phyloP scores from a whole-genome alignment of 257 asterid genomes.

The Fraxinus americana region DNA sequence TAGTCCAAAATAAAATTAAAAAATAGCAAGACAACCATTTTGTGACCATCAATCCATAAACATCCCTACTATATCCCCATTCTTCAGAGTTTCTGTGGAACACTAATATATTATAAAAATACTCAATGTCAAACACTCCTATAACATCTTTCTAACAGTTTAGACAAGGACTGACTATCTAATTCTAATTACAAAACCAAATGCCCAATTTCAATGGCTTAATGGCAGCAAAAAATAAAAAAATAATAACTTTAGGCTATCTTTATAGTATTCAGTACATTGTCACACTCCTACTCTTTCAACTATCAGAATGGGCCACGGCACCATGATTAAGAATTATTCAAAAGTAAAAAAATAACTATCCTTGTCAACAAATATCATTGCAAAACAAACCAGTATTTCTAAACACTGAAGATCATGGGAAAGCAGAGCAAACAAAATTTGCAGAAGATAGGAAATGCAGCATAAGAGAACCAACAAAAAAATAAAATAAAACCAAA shows the following conservation, averaged over 20 bases:
- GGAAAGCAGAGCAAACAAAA: neutral
- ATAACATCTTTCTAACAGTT: neutral
- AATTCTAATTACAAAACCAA: neutral
- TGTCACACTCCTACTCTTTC: neutral
- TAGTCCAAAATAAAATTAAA: neutral
- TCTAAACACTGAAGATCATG: neutral
- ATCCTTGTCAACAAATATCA: neutral
- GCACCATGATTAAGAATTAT: neutral
- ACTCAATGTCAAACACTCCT: neutral
- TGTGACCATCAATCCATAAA: neutral
- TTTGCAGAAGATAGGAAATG: too few relatives aligned
- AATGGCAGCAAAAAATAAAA: too few relatives aligned
- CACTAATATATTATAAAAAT: too few relatives aligned
- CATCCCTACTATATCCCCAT: neutral
- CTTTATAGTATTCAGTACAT: neutral
- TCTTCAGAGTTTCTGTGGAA: neutral
- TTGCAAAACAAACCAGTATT: neutral
- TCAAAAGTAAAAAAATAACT: neutral
- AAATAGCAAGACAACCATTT: neutral
- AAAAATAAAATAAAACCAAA: neutral
- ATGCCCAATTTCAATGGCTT: too few relatives aligned
- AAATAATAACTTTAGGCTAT: neutral
- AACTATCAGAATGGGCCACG: constrained; percentile 8
- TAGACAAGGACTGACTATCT: neutral
- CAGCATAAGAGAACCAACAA: neutral